A percentile compares a stretch with the other conserved stretches of the same genome.
Evolutionary conservation across 2,329 filamentous ascomycete genomes (phyloP).

Genomic region (Trichoderma asperellum): DNA sequence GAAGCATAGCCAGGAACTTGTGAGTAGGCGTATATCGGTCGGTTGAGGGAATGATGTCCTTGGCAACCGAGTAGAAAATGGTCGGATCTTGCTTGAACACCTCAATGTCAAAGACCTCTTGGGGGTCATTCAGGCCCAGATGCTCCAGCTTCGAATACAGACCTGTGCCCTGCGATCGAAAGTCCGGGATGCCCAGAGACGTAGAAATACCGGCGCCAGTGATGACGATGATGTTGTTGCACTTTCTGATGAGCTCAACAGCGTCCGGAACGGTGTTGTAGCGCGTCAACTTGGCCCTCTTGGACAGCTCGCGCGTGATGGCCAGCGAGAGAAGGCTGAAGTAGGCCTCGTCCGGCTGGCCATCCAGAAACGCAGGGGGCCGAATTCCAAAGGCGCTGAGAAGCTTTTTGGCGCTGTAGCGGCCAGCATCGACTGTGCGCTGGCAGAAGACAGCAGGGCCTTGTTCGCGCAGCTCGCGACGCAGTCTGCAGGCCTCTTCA

Average conservation of each 20-base stretch:
- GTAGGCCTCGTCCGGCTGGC: constrained; percentile 68
- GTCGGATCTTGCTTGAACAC: constrained; percentile 84
- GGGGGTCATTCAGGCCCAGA: constrained; percentile 78
- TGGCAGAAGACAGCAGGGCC: constrained; percentile 79
- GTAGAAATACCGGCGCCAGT: constrained; percentile 97
- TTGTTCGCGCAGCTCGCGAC: constrained; percentile 71
- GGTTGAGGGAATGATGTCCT: constrained; percentile 82
- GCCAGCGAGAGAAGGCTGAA: constrained; percentile 75
- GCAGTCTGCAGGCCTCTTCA: constrained; percentile 69
- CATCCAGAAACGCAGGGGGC: constrained; percentile 74
- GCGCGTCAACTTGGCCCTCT: constrained; percentile 74
- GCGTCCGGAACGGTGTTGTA: constrained; percentile 91
- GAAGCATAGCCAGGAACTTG: constrained; percentile 86
- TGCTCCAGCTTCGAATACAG: constrained; percentile 85
- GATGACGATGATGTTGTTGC: constrained; percentile 86
- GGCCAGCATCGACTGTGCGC: constrained; percentile 69
- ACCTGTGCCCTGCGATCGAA: constrained; percentile 89
- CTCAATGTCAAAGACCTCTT: constrained; percentile 92
- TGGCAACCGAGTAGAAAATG: constrained; percentile 90
- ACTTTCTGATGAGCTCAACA: constrained; percentile 71
- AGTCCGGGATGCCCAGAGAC: constrained; percentile 94
- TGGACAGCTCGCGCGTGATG: constrained; percentile 78
- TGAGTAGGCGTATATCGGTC: constrained; percentile 89
- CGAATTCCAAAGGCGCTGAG: constrained; percentile 83
- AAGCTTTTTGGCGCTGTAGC: constrained; percentile 78